A percentile compares a stretch with the other conserved stretches of the same genome.
Evolutionary conservation across 176 grass and related monocot species (phyloP).

Genomic region (Triticum timopheevii): DNA sequence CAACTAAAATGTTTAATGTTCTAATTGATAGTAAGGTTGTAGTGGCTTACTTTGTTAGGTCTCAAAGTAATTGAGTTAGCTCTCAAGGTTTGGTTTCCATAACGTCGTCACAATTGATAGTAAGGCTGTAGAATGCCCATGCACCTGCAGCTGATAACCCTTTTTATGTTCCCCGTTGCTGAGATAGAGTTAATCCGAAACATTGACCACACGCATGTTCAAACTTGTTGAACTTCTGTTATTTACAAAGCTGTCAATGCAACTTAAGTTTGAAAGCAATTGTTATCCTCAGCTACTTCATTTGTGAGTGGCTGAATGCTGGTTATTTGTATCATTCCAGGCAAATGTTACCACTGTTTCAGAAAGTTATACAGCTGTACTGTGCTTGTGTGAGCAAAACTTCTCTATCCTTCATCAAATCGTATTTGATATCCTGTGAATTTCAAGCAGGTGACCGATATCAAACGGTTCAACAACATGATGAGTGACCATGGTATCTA

Average conservation of each 20-base stretch:
- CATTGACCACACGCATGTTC: background rate
- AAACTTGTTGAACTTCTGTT: background rate
- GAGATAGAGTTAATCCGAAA: background rate
- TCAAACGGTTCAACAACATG: constrained; percentile 95
- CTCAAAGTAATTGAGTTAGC: background rate
- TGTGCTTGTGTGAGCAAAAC: background rate
- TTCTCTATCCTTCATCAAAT: background rate
- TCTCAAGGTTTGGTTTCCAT: background rate
- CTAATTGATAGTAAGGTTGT: background rate
- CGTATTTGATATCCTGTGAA: background rate
- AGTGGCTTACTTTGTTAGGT: background rate
- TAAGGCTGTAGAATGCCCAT: too few relatives aligned
- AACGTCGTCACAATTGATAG: background rate
- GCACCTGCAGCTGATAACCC: background rate
- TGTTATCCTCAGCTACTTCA: background rate
- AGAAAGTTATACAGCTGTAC: background rate
- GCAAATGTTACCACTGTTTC: background rate
- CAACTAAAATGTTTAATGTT: background rate
- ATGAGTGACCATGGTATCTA: constrained; percentile 98
- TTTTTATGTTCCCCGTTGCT: background rate
- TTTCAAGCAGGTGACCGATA: constrained; percentile 59
- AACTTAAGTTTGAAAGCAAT: background rate
- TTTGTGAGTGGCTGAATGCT: background rate
- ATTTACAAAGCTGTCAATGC: background rate
- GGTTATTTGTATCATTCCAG: background rate